Evolutionary conservation across 805 yeast species (phyloP), one percentile per base, ranked within the genome.

Genomic region (Maudiozyma turicensis): DNA sequence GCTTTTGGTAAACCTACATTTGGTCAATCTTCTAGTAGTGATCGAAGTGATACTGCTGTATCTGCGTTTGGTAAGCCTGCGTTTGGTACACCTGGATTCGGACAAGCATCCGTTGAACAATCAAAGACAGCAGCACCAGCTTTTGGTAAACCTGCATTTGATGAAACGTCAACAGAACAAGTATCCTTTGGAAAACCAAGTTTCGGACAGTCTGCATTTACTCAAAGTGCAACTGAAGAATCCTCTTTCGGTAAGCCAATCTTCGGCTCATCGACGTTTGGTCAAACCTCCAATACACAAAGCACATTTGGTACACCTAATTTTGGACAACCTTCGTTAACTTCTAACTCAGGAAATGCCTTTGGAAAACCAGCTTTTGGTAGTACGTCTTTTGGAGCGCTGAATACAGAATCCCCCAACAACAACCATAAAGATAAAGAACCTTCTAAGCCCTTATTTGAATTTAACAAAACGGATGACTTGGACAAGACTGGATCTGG

Each of bases 1-100:
- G 37, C 58, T n/a, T 57, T 55, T 46, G 65, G 64, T 1, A 55
- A 51, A 8, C 47, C 64, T 8, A 46, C 58, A 11, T 57, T 58
- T 45, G 59, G 58, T 13, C 41, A 45, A 40, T 50, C 57, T 39
- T 35, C 54, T 1, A 48, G 49, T 39, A 57, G 55, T 3, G 34
- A 51, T 28, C 35, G 34, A 20, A 20, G 26, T 20, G 26, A 20
- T 4, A 20, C 26, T 20, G 26, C 26, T 5, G 13, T 8, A 10
- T 26, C 46, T 4, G 44, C 44, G 1, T 47, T 47, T 43, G 49
- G 49, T 39, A 47, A 48, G 28, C 48, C 59, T 30, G 31, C 44
- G 8, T 34, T 40, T 35, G 41, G 45, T 9, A 9, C 26, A 10
- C 13, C 43, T 40, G 14, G 14, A 26, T 9, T 10, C 13, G 29